phyloP scores from a whole-genome alignment of 2,329 filamentous ascomycete genomes.

The Aspergillus chevalieri region DNA sequence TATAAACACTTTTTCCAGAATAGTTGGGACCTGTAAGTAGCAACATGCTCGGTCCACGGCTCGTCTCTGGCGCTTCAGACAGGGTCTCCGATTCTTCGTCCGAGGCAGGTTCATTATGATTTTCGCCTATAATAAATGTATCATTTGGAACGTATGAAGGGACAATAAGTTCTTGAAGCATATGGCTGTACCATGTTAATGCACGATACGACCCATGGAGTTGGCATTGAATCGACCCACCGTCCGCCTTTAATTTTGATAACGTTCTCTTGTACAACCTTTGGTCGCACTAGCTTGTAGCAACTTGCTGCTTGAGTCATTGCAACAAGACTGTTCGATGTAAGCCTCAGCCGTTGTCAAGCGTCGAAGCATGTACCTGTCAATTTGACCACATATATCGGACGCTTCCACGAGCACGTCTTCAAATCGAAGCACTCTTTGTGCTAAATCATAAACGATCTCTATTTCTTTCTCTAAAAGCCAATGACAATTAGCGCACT shows the following conservation, averaged over 20 bases:
- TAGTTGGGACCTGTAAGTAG: constrained; percentile 91
- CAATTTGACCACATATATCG: constrained; percentile 77
- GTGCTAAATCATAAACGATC: constrained; percentile 70
- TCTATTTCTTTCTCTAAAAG: constrained; percentile 74
- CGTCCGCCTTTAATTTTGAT: constrained; percentile 72
- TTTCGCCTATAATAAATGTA: constrained; percentile 61
- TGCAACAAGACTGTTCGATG: constrained; percentile 60
- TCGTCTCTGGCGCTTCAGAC: constrained; percentile 1
- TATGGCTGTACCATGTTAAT: constrained; percentile 50
- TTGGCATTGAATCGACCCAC: constrained; percentile 26
- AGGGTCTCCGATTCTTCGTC: neutral
- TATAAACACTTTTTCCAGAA: constrained; percentile 91
- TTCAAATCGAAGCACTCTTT: constrained; percentile 64
- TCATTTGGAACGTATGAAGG: constrained; percentile 78
- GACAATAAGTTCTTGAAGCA: constrained; percentile 78
- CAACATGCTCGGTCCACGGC: constrained; percentile 58
- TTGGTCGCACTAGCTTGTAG: constrained; percentile 65
- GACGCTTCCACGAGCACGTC: constrained; percentile 62
- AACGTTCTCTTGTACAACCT: constrained; percentile 63
- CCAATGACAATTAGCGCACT: neutral
- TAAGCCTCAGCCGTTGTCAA: constrained; percentile 11
- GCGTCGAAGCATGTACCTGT: constrained; percentile 46
- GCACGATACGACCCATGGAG: neutral
- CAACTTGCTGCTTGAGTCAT: constrained; percentile 69
- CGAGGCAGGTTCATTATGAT: neutral